These are phyloP conservation scores for Nakazawaea ishiwadae DNA, from an alignment of 805 yeast genomes.

Conservation along the genomic window DNA sequence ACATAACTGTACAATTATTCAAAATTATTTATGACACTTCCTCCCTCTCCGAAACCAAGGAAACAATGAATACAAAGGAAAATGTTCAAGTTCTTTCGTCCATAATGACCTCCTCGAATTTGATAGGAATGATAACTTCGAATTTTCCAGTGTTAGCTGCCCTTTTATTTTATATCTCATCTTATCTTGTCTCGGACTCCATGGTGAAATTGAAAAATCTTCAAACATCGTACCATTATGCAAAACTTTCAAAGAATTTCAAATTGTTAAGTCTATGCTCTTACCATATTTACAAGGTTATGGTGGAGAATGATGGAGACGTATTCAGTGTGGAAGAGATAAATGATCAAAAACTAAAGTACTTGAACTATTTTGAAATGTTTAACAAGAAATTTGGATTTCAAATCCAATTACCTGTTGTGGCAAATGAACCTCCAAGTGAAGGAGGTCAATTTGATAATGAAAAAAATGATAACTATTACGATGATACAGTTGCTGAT, in stretches of 20 bases:
- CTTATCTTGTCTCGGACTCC: conserved; percentile 2
- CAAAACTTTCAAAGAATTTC: not conserved
- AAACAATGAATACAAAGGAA: not conserved
- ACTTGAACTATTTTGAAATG: conserved; percentile 2
- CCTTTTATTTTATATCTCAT: conserved; percentile 5
- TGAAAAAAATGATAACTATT: conserved; percentile 10
- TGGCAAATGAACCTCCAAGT: no score
- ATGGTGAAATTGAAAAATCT: conserved; percentile 5
- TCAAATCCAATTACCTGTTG: no score
- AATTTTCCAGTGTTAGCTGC: conserved; percentile 4
- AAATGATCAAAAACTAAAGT: conserved; percentile 6
- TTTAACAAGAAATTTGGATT: not conserved
- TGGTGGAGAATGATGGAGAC: not conserved
- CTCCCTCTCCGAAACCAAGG: conserved; percentile 4
- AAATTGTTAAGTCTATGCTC: conserved; percentile 2
- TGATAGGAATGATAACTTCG: not conserved
- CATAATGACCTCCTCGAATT: not conserved
- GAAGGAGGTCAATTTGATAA: conserved; percentile 7
- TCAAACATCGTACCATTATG: conserved; percentile 7
- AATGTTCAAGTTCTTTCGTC: not conserved
- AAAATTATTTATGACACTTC: conserved; percentile 5
- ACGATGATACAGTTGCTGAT: conserved; percentile 4
- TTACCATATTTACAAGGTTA: conserved; percentile 3
- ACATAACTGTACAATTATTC: conserved; percentile 3
- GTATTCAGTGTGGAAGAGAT: conserved; percentile 9